Conservation (phyloP, 2,329 filamentous ascomycete genomes). For the Rutstroemia sp. region DNA sequence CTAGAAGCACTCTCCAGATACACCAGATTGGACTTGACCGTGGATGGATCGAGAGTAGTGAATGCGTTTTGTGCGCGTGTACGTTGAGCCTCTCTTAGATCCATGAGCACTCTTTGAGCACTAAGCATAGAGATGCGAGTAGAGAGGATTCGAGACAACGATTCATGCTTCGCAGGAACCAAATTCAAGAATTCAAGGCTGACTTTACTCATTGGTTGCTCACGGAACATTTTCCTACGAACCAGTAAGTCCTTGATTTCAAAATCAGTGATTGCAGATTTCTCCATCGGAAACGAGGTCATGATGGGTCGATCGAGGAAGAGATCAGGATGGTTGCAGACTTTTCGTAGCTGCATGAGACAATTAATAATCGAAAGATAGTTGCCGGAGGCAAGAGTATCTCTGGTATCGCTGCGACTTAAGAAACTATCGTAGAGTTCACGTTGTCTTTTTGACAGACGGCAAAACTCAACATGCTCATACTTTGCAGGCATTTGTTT, state of each 20-base stretch:
- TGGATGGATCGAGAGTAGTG: conserved; percentile 54
- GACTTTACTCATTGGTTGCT: conserved; percentile 55
- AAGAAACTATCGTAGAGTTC: conserved; percentile 97
- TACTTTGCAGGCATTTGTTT: conserved; percentile 99
- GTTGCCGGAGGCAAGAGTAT: conserved; percentile 84
- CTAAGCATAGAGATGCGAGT: conserved; percentile 58
- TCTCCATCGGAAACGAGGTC: conserved; percentile 89
- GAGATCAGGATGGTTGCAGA: conserved; percentile 96
- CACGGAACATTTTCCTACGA: conserved; percentile 54
- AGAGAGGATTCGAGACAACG: conserved; percentile 46
- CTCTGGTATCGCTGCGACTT: conserved; percentile 79
- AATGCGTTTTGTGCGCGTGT: conserved; percentile 48
- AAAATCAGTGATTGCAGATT: conserved; percentile 68
- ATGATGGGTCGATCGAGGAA: conserved; percentile 95
- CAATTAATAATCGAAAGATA: conserved; percentile 98
- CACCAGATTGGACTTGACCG: conserved; percentile 60
- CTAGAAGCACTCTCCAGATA: conserved; percentile 66
- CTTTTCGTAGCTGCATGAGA: conserved; percentile 92
- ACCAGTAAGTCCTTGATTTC: conserved; percentile 65
- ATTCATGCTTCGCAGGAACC: conserved; percentile 63
- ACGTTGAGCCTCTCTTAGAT: conserved; percentile 65
- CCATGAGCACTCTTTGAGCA: conserved; percentile 60
- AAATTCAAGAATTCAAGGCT: conserved; percentile 75
- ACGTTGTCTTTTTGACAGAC: conserved; percentile 87
- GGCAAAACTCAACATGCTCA: conserved; percentile 93